Evolutionary conservation across 495 filamentous ascomycete genomes (phyloP), one percentile per base, ranked within the genome.

Genomic region (Chaetomium fimeti): DNA sequence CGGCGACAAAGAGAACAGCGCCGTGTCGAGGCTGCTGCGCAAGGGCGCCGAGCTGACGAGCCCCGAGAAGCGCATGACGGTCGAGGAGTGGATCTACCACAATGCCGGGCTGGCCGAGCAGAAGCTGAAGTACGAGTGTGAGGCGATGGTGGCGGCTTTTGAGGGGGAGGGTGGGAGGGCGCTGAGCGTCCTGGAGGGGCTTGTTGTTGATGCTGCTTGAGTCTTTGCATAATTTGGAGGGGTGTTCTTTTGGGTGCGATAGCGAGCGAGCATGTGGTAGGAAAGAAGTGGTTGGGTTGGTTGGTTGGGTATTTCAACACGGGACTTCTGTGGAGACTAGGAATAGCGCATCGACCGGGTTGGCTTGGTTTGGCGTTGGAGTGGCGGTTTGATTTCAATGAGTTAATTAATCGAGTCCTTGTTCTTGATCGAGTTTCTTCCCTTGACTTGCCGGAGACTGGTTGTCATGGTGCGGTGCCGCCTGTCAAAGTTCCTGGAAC

Each of bases 71-170:
- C 84, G 83, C 45, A 93, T 98, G 91, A 91, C 86, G 0, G 91
- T 98, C 2, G 90, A 95, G 73, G 87, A 96, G 75, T 98, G 94
- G 94, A 88, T 98, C 51, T 78, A 82, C 59, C 85, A 84, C 77
- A 93, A 92, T 71, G 93, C 93, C 5, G 83, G 83, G 68, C 79
- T 85, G 66, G 91, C 88, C 1, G 92, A 97, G 77, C 85, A 89
- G 71, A 87, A 85, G 70, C 74, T 98, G 61, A 89, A 87, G 68
- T 72, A 77, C 38, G 90, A 93, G 74, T 96, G 91, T 72, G 93
- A 98, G 78, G 75, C 84, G 43, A 79, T 95, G 68, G 89, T 98
- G 27, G 79, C 81, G 36, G 77, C 83, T 24, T 97, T 97, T 76
- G 93, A 97, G 77, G 84, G 76, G 55, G 87, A 97, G 76, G 94